These are phyloP conservation scores for Aspergillus campestris DNA, from an alignment of 495 filamentous ascomycete genomes.

Conservation along the genomic window DNA sequence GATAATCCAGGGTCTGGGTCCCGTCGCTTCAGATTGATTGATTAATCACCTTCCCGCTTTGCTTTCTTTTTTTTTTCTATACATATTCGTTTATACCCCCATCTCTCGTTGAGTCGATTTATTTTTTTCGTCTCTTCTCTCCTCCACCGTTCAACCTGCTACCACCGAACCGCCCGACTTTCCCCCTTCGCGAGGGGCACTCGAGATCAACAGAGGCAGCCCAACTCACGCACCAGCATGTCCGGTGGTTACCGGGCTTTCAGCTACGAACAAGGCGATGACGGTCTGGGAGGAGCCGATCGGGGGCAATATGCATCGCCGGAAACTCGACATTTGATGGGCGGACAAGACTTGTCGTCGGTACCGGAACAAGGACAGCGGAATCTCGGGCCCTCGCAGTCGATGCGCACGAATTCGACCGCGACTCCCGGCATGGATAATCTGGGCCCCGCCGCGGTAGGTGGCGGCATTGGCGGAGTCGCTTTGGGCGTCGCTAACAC, in stretches of 20 bases:
- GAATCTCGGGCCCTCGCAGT: slow-evolving; percentile 15
- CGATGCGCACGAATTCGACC: slow-evolving; percentile 38
- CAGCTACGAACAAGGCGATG: slow-evolving; percentile 15
- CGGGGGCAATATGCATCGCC: neutral
- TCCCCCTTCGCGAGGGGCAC: neutral
- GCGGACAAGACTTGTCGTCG: slow-evolving; percentile 4
- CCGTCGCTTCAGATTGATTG: neutral
- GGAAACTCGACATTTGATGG: slow-evolving; percentile 3
- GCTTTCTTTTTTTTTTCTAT: neutral
- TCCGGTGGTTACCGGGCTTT: slow-evolving; percentile 11
- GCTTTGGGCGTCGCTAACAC: slow-evolving; percentile 65
- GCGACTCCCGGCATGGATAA: slow-evolving; percentile 71
- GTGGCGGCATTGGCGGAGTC: slow-evolving; percentile 71
- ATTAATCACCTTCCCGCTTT: neutral
- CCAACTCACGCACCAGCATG: slow-evolving; percentile 8
- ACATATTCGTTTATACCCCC: neutral
- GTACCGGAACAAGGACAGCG: slow-evolving; percentile 8
- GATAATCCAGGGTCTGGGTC: neutral
- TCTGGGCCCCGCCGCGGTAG: slow-evolving; percentile 58
- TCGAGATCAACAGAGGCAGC: too few relatives aligned
- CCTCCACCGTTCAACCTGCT: neutral
- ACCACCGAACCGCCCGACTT: neutral
- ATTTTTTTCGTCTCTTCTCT: neutral
- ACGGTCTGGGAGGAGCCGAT: neutral
- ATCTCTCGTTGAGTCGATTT: neutral